Base-by-base conservation (phyloP, 2,329 filamentous ascomycete species). In the Alternaria sp. region DNA sequence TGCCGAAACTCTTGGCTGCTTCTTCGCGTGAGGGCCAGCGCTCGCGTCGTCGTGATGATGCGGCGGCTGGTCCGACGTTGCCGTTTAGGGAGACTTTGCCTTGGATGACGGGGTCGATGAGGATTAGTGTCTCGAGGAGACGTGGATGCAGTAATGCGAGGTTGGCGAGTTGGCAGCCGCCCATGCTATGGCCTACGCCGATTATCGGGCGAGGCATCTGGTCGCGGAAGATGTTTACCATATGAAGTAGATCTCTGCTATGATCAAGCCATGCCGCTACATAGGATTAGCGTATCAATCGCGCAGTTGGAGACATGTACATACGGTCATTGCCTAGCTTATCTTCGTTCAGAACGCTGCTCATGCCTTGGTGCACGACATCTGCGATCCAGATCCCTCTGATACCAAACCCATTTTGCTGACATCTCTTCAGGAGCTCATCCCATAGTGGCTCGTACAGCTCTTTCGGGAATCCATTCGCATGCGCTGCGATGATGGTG, bases 401-500 rank as follows among this genome's bases (percentile, higher is more conserved):
- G 71, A 98, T 92, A 3, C 86, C 85, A 71, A 96, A 87, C 17
- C 88, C 89, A 59, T 85, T 82, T 13, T 80, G 76, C 67, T 86
- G 85, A 6, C 89, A 83, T 17, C 84, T 82, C 17, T 84, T 80
- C 69, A 91, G 83, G 2, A 97, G 83, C 55, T 97, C 93, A 62
- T 95, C 92, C 91, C 93, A 97, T 0, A 97, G 83, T 0, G 95
- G 92, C 73, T 97, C 94, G 76, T 97, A 97, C 3, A 97, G 81
- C 83, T 98, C 95, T 91, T 97, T 98, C 11, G 93, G 91, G 70
- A 97, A 97, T 11, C 91, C 95, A 82, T 97, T 97, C 53, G 93
- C 95, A 81, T 97, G 94, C 5, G 91, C 90, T 11, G 87, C 93
- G 59, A 98, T 89, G 62, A 98, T 89, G 19, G 93, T 97, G 9